Base-by-base conservation (phyloP, 1,284 basidiomycete genomes). In the Leccinum pachyderme region DNA sequence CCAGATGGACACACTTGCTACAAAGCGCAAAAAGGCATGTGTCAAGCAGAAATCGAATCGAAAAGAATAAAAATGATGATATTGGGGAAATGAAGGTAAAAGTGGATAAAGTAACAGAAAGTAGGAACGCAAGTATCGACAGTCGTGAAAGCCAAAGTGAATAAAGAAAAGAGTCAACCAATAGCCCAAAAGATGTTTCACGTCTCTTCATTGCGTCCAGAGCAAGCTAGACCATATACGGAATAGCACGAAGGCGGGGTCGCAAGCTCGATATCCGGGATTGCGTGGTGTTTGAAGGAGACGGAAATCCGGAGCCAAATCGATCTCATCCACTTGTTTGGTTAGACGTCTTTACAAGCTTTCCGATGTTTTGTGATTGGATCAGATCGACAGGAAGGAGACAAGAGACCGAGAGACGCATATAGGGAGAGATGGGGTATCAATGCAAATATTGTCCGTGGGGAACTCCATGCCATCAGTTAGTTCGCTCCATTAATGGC, bases 131-230 rank as follows among this genome's bases (percentile, higher is more conserved):
- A 65, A 69, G 61, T 62, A 62, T 63, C 58, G 61, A 65, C 61
- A 53, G 51, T 64, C 58, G 61, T 55, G 65, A 68, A 75, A 68
- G 65, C 57, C 63, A 72, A 27, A 77, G 71, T 72, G 71, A 72
- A 78, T 77, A 77, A 78, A 75, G 72, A 78, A 78, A 68, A 62
- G 70, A 68, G 71, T 76, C 81, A 82, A 83, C 81, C 78, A 83
- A 82, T 77, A 83, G 79, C 82, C 81, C 81, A 77, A 82, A 82
- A 77, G 60, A 56, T 61, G 68, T 66, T 63, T 57, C 61, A 51
- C 56, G 50, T 65, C 63, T 56, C 46, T 44, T 63, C 54, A 39
- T 37, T 43, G 29, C 22, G 18, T 44, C 55, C 41, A 37, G 28
- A 32, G 18, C 37, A 9, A 52, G 27, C 45, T 53, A 27, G 41